Evolutionary conservation across 2,329 filamentous ascomycete genomes (phyloP).

Genomic region (Pochonia chlamydosporia): DNA sequence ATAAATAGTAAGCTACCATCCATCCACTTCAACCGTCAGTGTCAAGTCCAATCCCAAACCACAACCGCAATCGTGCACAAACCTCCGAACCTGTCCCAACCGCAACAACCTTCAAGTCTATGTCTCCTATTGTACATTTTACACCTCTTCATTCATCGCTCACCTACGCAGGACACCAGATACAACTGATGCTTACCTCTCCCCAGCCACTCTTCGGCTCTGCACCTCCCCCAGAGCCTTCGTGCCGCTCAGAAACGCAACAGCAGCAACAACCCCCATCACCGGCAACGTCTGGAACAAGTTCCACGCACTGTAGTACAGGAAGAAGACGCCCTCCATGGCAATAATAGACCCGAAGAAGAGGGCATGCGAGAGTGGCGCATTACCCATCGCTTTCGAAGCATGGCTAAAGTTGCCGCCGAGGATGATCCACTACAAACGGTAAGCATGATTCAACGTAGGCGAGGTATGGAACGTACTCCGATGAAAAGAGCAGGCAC

Average conservation of each 20-base stretch:
- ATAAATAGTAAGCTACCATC: too few species aligned
- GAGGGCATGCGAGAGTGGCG: conserved; percentile 73
- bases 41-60: too few species aligned
- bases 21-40: too few species aligned
- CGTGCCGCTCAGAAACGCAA: conserved; percentile 81
- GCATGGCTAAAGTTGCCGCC: conserved; percentile 81
- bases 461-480: conserved; percentile 37
- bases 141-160: not conserved
- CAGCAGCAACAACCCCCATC: conserved; percentile 58
- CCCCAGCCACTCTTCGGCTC: conserved; percentile 72
- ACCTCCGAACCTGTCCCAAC: too few species aligned
- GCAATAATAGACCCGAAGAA: conserved; percentile 85
- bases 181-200: conserved; percentile 44
- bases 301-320: conserved; percentile 91
- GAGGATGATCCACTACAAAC: conserved; percentile 66
- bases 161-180: not conserved
- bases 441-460: conserved; percentile 14
- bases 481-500: conserved; percentile 67
- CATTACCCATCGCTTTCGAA: conserved; percentile 64
- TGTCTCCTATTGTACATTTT: too few species aligned
- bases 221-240: conserved; percentile 92
- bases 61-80: too few species aligned
- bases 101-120: too few species aligned
- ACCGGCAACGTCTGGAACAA: conserved; percentile 83
- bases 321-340: conserved; percentile 87